A percentile compares a stretch with the other conserved stretches of the same genome.
These are phyloP conservation scores for Letharia lupina DNA, from an alignment of 495 filamentous ascomycete genomes.

Conservation along the genomic window DNA sequence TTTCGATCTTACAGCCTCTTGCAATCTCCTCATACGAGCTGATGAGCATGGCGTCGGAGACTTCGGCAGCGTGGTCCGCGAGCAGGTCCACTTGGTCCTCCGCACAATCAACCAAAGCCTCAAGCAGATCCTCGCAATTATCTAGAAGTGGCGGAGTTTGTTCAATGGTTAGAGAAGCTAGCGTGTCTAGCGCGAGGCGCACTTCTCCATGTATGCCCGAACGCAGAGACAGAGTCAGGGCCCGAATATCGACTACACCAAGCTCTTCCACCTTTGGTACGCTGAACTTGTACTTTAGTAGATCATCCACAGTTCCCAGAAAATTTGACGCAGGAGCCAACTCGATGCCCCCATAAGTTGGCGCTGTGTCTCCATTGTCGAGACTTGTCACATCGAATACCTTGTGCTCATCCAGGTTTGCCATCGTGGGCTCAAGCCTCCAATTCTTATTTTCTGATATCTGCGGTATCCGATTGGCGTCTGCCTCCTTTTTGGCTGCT, in stretches of 20 bases:
- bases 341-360: conserved; percentile 37
- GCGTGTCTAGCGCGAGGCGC: conserved; percentile 74
- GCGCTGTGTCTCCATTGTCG: not conserved
- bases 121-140: conserved; percentile 79
- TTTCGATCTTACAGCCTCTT: conserved; percentile 64
- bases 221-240: conserved; percentile 86
- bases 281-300: conserved; percentile 57
- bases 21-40: conserved; percentile 81
- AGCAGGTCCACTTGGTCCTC: conserved; percentile 77
- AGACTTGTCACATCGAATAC: conserved; percentile 9
- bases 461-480: not conserved
- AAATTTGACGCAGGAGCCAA: conserved; percentile 47
- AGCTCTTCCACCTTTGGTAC: conserved; percentile 70
- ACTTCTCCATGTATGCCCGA: conserved; percentile 85
- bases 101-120: conserved; percentile 81
- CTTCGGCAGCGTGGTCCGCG: conserved; percentile 68
- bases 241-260: conserved; percentile 80
- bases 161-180: conserved; percentile 63
- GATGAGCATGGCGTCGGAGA: conserved; percentile 73
- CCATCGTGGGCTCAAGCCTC: conserved; percentile 1
- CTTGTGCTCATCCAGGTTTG: not conserved
- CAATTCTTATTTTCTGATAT: not conserved
- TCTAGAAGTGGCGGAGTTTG: conserved; percentile 55
- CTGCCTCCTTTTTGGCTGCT: conserved; percentile 1
- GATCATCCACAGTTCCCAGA: conserved; percentile 49